Evolutionary conservation across 2,329 filamentous ascomycete species (phyloP).

Genomic region (Xylariomycetidae sp.): DNA sequence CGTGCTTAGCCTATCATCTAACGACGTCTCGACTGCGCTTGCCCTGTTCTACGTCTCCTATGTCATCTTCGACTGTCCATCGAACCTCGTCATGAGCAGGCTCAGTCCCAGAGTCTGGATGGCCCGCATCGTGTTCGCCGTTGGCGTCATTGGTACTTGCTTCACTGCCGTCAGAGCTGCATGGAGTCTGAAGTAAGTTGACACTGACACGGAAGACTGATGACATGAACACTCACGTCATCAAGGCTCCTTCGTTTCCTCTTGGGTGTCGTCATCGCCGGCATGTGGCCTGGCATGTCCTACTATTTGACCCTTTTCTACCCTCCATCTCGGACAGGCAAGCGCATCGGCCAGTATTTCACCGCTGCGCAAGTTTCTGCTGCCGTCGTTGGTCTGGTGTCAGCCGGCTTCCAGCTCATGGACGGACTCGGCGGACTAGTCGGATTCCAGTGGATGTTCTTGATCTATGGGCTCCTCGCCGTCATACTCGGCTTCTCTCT

Average conservation of each 20-base stretch:
- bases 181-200: conserved; percentile 73
- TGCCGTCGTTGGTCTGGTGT: conserved; percentile 83
- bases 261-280: conserved; percentile 81
- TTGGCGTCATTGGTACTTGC: conserved; percentile 77
- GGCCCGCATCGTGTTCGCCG: conserved; percentile 83
- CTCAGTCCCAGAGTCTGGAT: conserved; percentile 87
- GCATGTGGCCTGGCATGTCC: conserved; percentile 94
- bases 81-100: conserved; percentile 82
- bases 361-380: conserved; percentile 86
- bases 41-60: conserved; percentile 92
- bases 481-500: conserved; percentile 67
- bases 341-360: conserved; percentile 85
- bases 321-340: conserved; percentile 78
- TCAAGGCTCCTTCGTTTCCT: conserved; percentile 71
- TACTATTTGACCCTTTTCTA: conserved; percentile 93
- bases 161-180: conserved; percentile 77
- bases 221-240: neutral
- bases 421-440: conserved; percentile 71
- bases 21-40: conserved; percentile 77
- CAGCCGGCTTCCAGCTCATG: conserved; percentile 88
- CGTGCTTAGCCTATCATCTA: conserved; percentile 63
- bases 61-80: conserved; percentile 83
- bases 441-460: conserved; percentile 90
- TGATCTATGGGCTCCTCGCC: conserved; percentile 75
- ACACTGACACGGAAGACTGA: neutral